These are phyloP conservation scores for Coniella lustricola DNA, from an alignment of 2,329 filamentous ascomycete species.

Conservation along the genomic window DNA sequence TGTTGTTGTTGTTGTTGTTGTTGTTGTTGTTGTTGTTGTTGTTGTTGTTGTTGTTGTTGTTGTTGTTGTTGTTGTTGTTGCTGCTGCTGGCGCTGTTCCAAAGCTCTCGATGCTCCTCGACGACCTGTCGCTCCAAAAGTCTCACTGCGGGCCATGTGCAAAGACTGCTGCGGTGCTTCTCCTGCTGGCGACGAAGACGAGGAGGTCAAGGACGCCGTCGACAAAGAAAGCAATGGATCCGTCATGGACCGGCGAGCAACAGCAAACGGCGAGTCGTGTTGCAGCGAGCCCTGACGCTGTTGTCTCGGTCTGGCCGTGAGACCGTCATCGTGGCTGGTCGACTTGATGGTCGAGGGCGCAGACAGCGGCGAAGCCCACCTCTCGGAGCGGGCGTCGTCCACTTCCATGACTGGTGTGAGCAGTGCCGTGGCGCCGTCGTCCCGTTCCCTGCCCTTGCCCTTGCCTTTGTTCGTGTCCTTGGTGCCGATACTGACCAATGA, in stretches of 20 bases:
- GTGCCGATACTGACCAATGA: too few relatives aligned
- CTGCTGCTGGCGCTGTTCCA: too few relatives aligned
- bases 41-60: too few relatives aligned
- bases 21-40: too few relatives aligned
- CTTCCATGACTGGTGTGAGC: constrained; percentile 7
- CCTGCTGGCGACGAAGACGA: not conserved
- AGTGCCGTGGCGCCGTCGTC: not conserved
- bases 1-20: too few relatives aligned
- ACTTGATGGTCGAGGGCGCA: constrained; percentile 3
- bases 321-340: not conserved
- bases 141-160: not conserved
- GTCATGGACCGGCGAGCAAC: not conserved
- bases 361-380: constrained; percentile 4
- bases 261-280: not conserved
- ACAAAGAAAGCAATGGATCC: not conserved
- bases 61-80: too few relatives aligned
- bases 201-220: not conserved
- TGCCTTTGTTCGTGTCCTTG: not conserved
- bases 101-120: too few relatives aligned
- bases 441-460: not conserved
- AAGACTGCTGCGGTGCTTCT: not conserved
- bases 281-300: not conserved
- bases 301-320: constrained; percentile 8
- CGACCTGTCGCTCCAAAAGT: not conserved
- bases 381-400: constrained; percentile 10